A percentile compares a stretch with the other conserved stretches of the same genome.
These are phyloP conservation scores for Aspergillus japonicus DNA, from an alignment of 2,329 filamentous ascomycete genomes.

Conservation along the genomic window DNA sequence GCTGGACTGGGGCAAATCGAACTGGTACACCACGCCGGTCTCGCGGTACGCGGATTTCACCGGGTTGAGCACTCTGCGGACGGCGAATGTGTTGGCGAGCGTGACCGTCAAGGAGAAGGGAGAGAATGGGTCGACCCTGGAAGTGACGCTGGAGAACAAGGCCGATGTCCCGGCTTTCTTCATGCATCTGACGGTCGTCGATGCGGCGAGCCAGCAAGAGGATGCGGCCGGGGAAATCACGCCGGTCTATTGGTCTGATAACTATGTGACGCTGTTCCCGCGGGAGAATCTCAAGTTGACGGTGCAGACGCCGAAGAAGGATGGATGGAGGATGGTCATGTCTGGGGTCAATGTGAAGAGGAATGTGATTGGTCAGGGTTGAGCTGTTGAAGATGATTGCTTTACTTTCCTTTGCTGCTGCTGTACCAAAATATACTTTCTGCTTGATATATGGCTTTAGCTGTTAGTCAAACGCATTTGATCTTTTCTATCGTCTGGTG, in stretches of 20 bases:
- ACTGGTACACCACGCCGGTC: conserved; percentile 61
- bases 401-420: background rate
- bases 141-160: conserved; percentile 53
- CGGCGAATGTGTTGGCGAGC: conserved; percentile 39
- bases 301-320: conserved; percentile 26
- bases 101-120: background rate
- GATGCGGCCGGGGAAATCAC: conserved; percentile 37
- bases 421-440: no score
- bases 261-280: conserved; percentile 63
- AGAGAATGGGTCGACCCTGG: conserved; percentile 16
- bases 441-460: no score
- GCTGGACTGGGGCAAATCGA: conserved; percentile 57
- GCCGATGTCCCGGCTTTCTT: conserved; percentile 59
- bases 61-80: conserved; percentile 42
- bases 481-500: no score
- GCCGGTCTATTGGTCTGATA: conserved; percentile 60
- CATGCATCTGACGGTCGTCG: conserved; percentile 52
- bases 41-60: conserved; percentile 52
- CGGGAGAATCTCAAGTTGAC: conserved; percentile 50
- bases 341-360: conserved; percentile 26
- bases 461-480: no score
- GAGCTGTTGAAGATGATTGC: background rate
- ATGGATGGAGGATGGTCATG: conserved; percentile 17
- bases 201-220: conserved; percentile 37
- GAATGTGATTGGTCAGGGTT: background rate